Percentiles rank a stretch among this genome's conserved stretches.
Evolutionary conservation across 306 rosid species (phyloP).

Genomic region (Pueraria montana): DNA sequence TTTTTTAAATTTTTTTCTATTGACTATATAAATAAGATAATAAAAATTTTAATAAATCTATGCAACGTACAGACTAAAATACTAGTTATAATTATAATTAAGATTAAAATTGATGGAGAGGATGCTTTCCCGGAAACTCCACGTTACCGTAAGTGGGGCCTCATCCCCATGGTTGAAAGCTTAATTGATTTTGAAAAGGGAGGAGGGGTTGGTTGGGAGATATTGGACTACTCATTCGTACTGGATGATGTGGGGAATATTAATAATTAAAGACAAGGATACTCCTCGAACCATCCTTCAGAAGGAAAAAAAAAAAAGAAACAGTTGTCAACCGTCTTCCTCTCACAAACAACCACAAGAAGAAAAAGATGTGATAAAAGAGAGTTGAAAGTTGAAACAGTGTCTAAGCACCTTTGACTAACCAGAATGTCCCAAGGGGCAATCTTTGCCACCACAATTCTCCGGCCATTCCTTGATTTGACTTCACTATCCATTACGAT

Average conservation of each 20-base stretch:
- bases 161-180: not conserved
- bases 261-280: not conserved
- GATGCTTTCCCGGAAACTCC: not conserved
- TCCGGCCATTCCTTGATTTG: not conserved
- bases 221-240: not conserved
- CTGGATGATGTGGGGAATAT: conserved; percentile 1
- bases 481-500: not conserved
- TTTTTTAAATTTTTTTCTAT: too few species aligned
- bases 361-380: not conserved
- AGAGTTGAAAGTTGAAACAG: not conserved
- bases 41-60: too few species aligned
- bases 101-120: not conserved
- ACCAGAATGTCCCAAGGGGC: not conserved
- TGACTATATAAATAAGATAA: too few species aligned
- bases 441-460: not conserved
- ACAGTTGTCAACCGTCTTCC: conserved; percentile 15
- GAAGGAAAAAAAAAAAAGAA: not conserved
- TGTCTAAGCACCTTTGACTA: not conserved
- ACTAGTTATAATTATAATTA: too few species aligned
- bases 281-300: not conserved
- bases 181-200: not conserved
- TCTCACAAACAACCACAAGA: not conserved
- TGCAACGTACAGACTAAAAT: too few species aligned
- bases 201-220: not conserved
- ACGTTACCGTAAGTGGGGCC: not conserved